Percentiles rank a stretch among this genome's conserved stretches.
Conservation (phyloP, 2,329 filamentous ascomycete genomes). For the Ophiostoma australiae region DNA sequence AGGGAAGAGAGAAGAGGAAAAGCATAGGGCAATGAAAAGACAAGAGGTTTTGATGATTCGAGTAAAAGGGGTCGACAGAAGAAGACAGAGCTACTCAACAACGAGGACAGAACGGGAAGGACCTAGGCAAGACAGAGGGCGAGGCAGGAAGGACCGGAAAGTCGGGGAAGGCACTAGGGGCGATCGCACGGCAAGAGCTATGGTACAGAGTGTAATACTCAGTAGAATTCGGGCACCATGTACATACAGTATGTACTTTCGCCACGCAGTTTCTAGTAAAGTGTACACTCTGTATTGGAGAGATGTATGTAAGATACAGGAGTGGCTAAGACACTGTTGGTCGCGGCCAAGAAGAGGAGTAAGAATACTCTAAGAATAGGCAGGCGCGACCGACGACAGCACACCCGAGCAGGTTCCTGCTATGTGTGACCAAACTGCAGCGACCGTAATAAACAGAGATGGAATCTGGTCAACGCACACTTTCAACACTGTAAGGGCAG, state of each 20-base stretch:
- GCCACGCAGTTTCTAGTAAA: background rate
- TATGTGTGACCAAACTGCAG: too few species aligned
- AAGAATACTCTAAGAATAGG: slow-evolving; percentile 10
- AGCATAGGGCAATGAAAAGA: background rate
- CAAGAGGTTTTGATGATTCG: background rate
- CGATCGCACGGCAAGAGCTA: background rate
- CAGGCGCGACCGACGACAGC: background rate
- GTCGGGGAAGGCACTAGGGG: slow-evolving; percentile 8
- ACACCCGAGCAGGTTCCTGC: background rate
- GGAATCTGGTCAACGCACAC: background rate
- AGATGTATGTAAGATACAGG: background rate
- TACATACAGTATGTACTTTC: background rate
- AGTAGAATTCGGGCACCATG: background rate
- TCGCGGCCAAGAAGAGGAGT: slow-evolving; percentile 12
- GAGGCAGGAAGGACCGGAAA: slow-evolving; percentile 11
- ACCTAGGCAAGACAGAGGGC: slow-evolving; percentile 1
- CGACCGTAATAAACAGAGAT: too few species aligned
- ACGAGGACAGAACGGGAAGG: slow-evolving; percentile 2
- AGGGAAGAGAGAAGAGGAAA: background rate
- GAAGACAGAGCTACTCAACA: background rate
- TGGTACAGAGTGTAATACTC: too few species aligned
- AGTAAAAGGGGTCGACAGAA: slow-evolving; percentile 1
- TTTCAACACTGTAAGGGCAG: background rate
- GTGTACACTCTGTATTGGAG: background rate
- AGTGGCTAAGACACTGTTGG: slow-evolving; percentile 10